Base-by-base conservation (phyloP, 352 stramenopile species). In the Globisporangium perplexum region DNA sequence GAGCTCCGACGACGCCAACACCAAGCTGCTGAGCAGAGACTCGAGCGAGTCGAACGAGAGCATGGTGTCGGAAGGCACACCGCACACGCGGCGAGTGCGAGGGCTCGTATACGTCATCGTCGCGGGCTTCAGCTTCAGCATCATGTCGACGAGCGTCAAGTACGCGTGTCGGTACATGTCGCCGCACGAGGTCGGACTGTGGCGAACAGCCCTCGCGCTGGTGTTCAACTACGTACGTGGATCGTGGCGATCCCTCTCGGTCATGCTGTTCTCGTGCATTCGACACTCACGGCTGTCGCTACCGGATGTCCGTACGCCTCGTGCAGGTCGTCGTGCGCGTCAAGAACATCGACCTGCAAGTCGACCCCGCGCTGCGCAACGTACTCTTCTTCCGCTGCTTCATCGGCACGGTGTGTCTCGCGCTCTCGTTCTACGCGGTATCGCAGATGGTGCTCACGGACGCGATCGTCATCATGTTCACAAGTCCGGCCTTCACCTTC, bases 401-500 rank as follows among this genome's bases (percentile, higher is more conserved):
- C 36, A 63, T 82, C 49, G 77, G 77, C 44, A 80, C 75, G 23
- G 22, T 82, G 22, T 67, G 69, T 20, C 64, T 88, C 20, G 73
- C 65, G 15, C 60, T 88, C 33, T 57, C 63, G 15, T 87, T 84
- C 53, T 90, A 85, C 45, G 71, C 76, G 1, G 68, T 88, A 45
- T 74, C 76, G 7, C 69, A 88, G 54, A 90, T 90, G 79, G 77
- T 87, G 20, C 64, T 90, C 23, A 80, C 79, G 0, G 79, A 90
- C 48, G 79, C 77, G 17, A 71, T 72, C 15, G 76, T 85, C 7
- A 74, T 90, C 60, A 78, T 86, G 35, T 83, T 86, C 31, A 84
- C 73, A 15, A 81, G 61, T 12, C 79, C 79, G 1, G 72, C 86
- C 18, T 66, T 77, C 47, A 86, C 76, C 3, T 87, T 88, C 47